Evolutionary conservation across 139 green algal genomes (phyloP), one percentile per base, ranked within the genome.

Genomic region (Chlamydomonas sp.): DNA sequence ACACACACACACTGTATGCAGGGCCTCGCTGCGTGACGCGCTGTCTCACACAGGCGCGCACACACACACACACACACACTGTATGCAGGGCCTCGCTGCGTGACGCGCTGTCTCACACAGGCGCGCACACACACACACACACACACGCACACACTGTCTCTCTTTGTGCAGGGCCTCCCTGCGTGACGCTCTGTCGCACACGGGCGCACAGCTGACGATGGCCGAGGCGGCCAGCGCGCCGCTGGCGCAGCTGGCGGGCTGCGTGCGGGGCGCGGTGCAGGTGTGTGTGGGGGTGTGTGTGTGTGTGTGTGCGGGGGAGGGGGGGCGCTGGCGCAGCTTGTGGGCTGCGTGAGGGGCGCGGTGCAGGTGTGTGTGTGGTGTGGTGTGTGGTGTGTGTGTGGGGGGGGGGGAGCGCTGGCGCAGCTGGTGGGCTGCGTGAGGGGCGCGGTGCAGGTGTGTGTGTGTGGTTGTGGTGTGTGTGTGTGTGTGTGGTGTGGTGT

Each of bases 151-250:
- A n/a, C n/a, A n/a, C n/a, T n/a, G n/a, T n/a, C n/a, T n/a, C n/a
- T n/a, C n/a, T n/a, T n/a, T 79, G 61, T 79, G 70, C 57, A 67
- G 74, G 30, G 28, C 65, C 0, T 75, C 81, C 2, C 74, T 86
- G 36, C 58, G 65, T 1, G 68, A 80, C 20, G 77, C 81, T 6
- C 72, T 86, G 30, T 65, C 63, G 5, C 73, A 75, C 48, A 67
- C 75, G 60, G 77, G 81, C 1, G 72, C 50, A 5, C 48, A 70
- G 37, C n/a, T 81, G 6, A 70, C 49, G 5, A 24, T 64, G 30
- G 35, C 6, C 1, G 72, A 82, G 47, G 69, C 65, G 48, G 75
- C 70, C 22, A 61, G 65, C 10, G 63, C 48, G 22, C 35, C 33
- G 6, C 5, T 70, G 30, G 37, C 6, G 16, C 39, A 75, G 48